Evolutionary conservation across 495 filamentous ascomycete genomes (phyloP).

Genomic region (Hyaloscypha bicolor): DNA sequence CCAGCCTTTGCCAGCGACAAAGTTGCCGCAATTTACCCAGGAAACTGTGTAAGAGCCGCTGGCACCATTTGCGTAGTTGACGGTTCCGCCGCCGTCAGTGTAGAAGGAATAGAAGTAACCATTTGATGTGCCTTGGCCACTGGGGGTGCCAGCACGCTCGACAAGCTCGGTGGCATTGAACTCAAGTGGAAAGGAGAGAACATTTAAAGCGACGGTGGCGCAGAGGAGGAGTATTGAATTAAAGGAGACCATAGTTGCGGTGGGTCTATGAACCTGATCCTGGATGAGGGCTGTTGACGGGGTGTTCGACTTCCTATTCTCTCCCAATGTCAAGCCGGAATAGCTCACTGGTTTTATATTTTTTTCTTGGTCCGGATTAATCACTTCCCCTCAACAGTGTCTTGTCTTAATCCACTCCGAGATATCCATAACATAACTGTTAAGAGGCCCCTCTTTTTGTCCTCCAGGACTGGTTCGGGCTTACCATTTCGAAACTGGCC

Average conservation of each 20-base stretch:
- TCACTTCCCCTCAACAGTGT: not conserved
- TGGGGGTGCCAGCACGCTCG: slow-evolving; percentile 9
- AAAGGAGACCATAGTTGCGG: slow-evolving; percentile 20
- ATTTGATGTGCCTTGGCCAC: slow-evolving; percentile 11
- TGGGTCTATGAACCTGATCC: not conserved
- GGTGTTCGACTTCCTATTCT: too few relatives aligned
- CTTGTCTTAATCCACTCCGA: not conserved
- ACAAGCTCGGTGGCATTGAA: slow-evolving; percentile 6
- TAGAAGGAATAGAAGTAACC: slow-evolving; percentile 61
- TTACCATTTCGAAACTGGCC: not conserved
- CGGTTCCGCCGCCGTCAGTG: slow-evolving; percentile 57
- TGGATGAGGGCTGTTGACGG: not conserved
- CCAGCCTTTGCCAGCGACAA: slow-evolving; percentile 57
- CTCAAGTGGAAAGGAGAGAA: slow-evolving; percentile 4
- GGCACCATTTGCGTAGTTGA: slow-evolving; percentile 60
- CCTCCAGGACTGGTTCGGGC: not conserved
- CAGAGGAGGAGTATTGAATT: slow-evolving; percentile 11
- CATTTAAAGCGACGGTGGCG: slow-evolving; percentile 7
- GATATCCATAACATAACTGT: not conserved
- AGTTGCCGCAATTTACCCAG: slow-evolving; percentile 63
- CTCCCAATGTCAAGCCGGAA: too few relatives aligned
- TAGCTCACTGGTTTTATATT: not conserved
- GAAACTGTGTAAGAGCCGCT: slow-evolving; percentile 58
- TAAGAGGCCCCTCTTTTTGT: not conserved
- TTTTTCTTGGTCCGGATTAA: not conserved